Conservation (phyloP, 306 rosid genomes). For the Canavalia ensiformis region DNA sequence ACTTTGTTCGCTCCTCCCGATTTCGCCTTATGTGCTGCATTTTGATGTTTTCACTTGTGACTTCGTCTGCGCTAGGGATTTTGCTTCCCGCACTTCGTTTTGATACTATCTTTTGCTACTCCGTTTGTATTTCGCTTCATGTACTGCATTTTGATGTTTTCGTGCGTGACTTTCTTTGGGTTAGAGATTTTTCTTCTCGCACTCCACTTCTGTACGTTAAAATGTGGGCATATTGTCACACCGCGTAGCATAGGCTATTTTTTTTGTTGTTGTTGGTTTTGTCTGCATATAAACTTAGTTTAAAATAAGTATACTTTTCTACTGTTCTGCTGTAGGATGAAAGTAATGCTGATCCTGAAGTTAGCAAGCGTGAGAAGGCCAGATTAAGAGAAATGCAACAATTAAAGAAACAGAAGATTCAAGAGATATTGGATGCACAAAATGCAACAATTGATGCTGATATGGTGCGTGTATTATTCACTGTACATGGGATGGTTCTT, state of each 20-base stretch:
- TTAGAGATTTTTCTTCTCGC: not conserved
- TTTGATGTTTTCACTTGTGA: not conserved
- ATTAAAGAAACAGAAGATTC: conserved; percentile 86
- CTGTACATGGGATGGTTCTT: not conserved
- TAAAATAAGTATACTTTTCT: not conserved
- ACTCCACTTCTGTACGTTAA: not conserved
- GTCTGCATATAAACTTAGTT: not conserved
- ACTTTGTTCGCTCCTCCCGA: not conserved
- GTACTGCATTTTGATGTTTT: not conserved
- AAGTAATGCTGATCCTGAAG: conserved; percentile 53
- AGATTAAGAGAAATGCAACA: conserved; percentile 83
- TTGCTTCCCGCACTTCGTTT: not conserved
- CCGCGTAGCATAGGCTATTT: not conserved
- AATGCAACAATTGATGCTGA: conserved; percentile 93
- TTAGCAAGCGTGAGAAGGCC: conserved; percentile 86
- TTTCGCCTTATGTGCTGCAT: not conserved
- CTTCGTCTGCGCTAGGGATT: conserved; percentile 20
- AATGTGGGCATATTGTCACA: not conserved
- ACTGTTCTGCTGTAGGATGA: conserved; percentile 55
- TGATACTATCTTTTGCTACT: not conserved
- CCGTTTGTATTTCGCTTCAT: not conserved
- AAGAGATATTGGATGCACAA: conserved; percentile 86
- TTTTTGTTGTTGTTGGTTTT: not conserved
- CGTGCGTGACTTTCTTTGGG: not conserved
- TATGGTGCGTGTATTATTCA: conserved; percentile 66